Percentiles rank a stretch among this genome's conserved stretches.
Evolutionary conservation across 2,329 filamentous ascomycete species (phyloP).

Genomic region (Ophiobolus disseminans): DNA sequence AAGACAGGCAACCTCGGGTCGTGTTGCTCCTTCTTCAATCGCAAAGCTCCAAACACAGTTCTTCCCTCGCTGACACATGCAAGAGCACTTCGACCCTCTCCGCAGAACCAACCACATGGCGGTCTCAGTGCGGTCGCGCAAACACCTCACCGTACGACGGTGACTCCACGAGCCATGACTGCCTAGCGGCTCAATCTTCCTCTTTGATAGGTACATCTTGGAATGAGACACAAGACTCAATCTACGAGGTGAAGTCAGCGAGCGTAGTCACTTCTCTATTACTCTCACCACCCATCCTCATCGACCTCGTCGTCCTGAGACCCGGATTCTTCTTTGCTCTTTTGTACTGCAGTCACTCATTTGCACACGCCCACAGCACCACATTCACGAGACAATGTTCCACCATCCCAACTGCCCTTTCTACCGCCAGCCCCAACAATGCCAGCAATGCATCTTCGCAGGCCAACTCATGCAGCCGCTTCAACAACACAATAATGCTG

Average conservation of each 20-base stretch:
- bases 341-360: neutral
- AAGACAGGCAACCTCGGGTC: too few species aligned
- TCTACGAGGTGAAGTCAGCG: too few species aligned
- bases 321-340: too few species aligned
- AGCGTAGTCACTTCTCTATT: too few species aligned
- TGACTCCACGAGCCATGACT: conserved; percentile 14
- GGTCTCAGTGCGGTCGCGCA: neutral
- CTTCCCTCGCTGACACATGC: too few species aligned
- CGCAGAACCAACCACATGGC: neutral
- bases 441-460: neutral
- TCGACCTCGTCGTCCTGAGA: too few species aligned
- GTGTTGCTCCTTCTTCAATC: too few species aligned
- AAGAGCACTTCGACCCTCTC: too few species aligned
- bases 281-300: too few species aligned
- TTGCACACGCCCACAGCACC: neutral
- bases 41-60: too few species aligned
- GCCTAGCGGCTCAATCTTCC: conserved; percentile 5
- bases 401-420: conserved; percentile 5
- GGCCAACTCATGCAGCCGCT: neutral
- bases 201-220: neutral
- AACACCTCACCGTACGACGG: conserved; percentile 9
- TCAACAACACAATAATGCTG: neutral
- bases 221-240: too few species aligned
- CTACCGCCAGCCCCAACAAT: neutral
- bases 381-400: neutral